Base-by-base conservation (phyloP, 1,139 yeast species). In the Scheffersomyces quercinus region DNA sequence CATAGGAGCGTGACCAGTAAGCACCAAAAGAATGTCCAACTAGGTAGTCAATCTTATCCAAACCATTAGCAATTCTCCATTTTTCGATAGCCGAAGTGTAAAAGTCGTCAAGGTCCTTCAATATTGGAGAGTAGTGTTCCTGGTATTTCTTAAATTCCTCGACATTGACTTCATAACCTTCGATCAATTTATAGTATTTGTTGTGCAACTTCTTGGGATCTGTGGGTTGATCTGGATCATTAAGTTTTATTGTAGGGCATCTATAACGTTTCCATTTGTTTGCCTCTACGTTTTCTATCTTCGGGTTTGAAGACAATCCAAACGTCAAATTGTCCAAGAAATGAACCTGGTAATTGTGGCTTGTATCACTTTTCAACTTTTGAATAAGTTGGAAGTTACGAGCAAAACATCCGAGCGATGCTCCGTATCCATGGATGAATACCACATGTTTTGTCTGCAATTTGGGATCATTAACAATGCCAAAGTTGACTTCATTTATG, bases 381-480 rank as follows among this genome's bases (percentile, higher is more conserved):
- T 71, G 60, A 77, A 70, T 35, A 56, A 78, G 41, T 43, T 77
- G 81, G 50, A 89, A 81, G 56, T 88, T 91, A 44, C 90, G 73
- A 52, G 89, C 90, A 67, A 83, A 93, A 58, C 93, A 86, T 16
- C 95, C 93, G 12, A 86, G 73, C 0, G 96, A 85, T 0, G 98
- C 95, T 0, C 96, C 97, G 62, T 88, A 90, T 0, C 99, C 99
- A 60, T 93, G 99, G 12, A 93, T 58, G 55, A 93, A 72, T 4
- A 90, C 89, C 20, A 85, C 55, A 50, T 79, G 79, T 13, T 60
- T 62, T 1, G 59, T 52, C 1, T 52, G 48, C 4, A 42, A 51
- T 1, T 20, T 28, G 2, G 50, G 41, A 31, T 47, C 45, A 38
- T 63, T 56, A 28, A 43, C 46, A n/a, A 65, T 54, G 12, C 52